Base-by-base conservation (phyloP, 2,329 filamentous ascomycete genomes). In the Pyrenochaeta sp. region DNA sequence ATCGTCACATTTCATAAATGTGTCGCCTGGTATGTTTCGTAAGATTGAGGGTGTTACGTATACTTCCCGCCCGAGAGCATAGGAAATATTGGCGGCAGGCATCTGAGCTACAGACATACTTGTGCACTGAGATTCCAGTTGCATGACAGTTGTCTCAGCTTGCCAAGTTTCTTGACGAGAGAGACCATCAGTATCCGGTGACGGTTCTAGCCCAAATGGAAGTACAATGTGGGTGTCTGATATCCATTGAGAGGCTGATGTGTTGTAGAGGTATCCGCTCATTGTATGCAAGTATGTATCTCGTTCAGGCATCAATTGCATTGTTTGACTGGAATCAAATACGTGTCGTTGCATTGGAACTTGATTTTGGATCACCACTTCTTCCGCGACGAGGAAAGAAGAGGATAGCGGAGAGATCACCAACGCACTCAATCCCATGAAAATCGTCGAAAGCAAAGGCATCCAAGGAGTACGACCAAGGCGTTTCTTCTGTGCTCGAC, bases 381-480 rank as follows among this genome's bases (percentile, higher is more conserved):
- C 36, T 18, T 52, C 45, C 2, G 49, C 35, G 20, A 34, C 38
- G 2, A 55, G 29, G 1, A 55, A 35, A 8, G 44, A 42, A 24
- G 53, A 53, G 7, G 53, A 57, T 6, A 57, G 32, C 0, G 53
- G 22, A 10, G 50, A 51, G 13, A 57, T 48, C 6, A 41, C n/a
- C 17, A 57, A 21, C 6, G 49, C 39, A 15, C 38, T 32, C 10
- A 57, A 8, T 11, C 48, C 46, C 10, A 39, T 46, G 2, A 37
- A 27, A 2, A 47, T 7, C 2, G 38, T 46, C 13, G 44, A 36
- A 26, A 43, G 24, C 5, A 51, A 31, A 6, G 52, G 29, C n/a
- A 31, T 26, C 47, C 50, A 53, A 14, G 44, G 40, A 21, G 31
- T 41, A 23, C 36, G 42, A 2, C 53, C 53, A 24, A n/a, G n/a